Percentiles rank a stretch among this genome's conserved stretches.
These are phyloP conservation scores for Torrubiellomyces zombiae DNA, from an alignment of 2,329 filamentous ascomycete genomes.

Conservation along the genomic window DNA sequence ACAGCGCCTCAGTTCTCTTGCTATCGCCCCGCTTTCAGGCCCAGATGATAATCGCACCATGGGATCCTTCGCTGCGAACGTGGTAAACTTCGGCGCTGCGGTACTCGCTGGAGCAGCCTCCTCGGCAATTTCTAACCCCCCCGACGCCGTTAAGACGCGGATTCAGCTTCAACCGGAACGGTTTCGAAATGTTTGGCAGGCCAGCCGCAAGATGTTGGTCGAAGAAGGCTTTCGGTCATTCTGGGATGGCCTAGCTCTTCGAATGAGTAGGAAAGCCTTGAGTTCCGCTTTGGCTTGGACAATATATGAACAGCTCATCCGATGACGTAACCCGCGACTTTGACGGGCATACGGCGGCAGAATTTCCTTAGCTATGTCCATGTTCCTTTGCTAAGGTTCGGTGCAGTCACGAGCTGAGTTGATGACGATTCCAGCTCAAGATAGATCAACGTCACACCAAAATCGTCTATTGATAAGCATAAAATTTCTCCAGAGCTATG, in stretches of 20 bases:
- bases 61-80: slow-evolving; percentile 25
- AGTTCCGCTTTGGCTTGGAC: slow-evolving; percentile 97
- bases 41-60: slow-evolving; percentile 10
- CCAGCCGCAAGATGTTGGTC: slow-evolving; percentile 57
- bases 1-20: slow-evolving; percentile 29
- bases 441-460: too few species aligned
- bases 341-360: too few species aligned
- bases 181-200: slow-evolving; percentile 71
- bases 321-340: too few species aligned
- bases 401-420: too few species aligned
- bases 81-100: slow-evolving; percentile 75
- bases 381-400: too few species aligned
- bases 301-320: slow-evolving; percentile 82
- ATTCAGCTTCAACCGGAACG: slow-evolving; percentile 74
- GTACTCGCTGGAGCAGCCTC: slow-evolving; percentile 66
- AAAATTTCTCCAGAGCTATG: too few species aligned
- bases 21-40: too few species aligned
- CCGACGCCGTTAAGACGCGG: slow-evolving; percentile 90
- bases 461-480: too few species aligned
- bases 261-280: slow-evolving; percentile 80
- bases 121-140: slow-evolving; percentile 85
- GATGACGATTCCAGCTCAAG: too few species aligned
- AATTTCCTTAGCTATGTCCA: too few species aligned
- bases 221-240: slow-evolving; percentile 70
- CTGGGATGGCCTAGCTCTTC: slow-evolving; percentile 69